These are phyloP conservation scores for Knoxdaviesia capensis DNA, from an alignment of 2,329 filamentous ascomycete species.

Conservation along the genomic window DNA sequence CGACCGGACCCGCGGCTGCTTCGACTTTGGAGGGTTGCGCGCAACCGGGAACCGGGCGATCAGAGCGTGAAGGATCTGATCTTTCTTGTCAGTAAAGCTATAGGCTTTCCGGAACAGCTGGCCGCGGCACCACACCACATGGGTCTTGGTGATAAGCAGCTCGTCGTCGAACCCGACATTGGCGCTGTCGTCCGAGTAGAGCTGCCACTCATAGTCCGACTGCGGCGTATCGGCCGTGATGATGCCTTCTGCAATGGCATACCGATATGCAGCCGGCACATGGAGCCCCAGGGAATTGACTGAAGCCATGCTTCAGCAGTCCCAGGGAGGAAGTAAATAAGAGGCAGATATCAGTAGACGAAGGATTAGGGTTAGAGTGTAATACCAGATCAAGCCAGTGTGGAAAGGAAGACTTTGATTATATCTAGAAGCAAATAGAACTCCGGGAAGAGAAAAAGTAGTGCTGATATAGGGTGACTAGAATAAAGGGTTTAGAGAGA, in stretches of 20 bases:
- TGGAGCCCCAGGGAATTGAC: slow-evolving; percentile 83
- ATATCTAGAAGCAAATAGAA: no score
- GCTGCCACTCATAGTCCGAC: slow-evolving; percentile 59
- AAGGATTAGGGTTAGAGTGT: no score
- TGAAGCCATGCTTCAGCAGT: slow-evolving; percentile 47
- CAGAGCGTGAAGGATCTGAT: slow-evolving; percentile 68
- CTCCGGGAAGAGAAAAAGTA: no score
- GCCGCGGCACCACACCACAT: slow-evolving; percentile 78
- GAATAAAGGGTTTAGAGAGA: no score
- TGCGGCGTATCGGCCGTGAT: slow-evolving; percentile 46
- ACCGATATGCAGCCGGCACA: slow-evolving; percentile 63
- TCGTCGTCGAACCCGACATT: slow-evolving; percentile 47
- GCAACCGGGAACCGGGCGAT: slow-evolving; percentile 55
- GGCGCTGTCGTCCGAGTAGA: slow-evolving; percentile 19
- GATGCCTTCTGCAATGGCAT: slow-evolving; percentile 64
- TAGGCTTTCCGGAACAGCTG: slow-evolving; percentile 71
- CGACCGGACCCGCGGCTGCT: no score
- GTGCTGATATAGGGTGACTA: no score
- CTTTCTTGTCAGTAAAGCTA: slow-evolving; percentile 70
- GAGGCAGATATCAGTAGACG: no score
- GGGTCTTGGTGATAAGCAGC: slow-evolving; percentile 51
- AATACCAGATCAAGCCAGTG: no score
- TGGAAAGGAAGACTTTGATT: no score
- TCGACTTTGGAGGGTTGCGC: no score
- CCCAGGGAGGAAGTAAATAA: no score